Conservation (phyloP, 2,329 filamentous ascomycete species). For the Beauveria asiatica region DNA sequence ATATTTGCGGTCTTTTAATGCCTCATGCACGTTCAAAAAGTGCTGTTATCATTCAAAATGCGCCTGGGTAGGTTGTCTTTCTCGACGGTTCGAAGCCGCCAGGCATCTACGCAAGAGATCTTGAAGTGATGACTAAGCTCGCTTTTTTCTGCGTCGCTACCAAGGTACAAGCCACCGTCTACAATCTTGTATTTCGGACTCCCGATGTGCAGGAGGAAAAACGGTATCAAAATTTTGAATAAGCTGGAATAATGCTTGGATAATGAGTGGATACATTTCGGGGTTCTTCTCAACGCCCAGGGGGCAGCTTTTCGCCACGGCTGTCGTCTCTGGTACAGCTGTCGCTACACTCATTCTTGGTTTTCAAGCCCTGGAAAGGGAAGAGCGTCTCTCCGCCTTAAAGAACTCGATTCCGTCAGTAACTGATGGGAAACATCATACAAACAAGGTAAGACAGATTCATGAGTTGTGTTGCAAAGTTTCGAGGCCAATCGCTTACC, state of each 20-base stretch:
- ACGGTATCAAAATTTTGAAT: background rate
- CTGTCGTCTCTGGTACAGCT: constrained; percentile 53
- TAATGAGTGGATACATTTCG: constrained; percentile 36
- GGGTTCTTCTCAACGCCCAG: constrained; percentile 37
- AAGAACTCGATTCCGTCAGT: constrained; percentile 50
- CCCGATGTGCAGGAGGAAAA: background rate
- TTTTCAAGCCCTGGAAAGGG: constrained; percentile 50
- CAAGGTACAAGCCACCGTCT: background rate
- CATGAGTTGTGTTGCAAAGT: background rate
- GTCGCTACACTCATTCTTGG: constrained; percentile 53
- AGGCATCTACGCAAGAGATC: background rate
- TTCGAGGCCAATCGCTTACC: constrained; percentile 15
- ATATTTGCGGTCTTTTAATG: background rate
- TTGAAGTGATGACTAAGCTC: constrained; percentile 12
- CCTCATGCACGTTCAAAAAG: background rate
- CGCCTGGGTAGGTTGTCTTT: background rate
- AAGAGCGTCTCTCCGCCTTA: constrained; percentile 45
- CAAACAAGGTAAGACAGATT: constrained; percentile 14
- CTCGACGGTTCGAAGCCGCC: background rate
- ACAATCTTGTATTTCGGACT: background rate
- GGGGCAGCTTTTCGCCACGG: constrained; percentile 61
- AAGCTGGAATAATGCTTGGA: constrained; percentile 13
- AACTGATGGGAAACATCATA: constrained; percentile 14
- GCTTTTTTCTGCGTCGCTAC: constrained; percentile 1
- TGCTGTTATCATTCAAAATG: background rate